These are phyloP conservation scores for Xerocomellus amylosporus DNA, from an alignment of 768 basidiomycete genomes.

Conservation along the genomic window DNA sequence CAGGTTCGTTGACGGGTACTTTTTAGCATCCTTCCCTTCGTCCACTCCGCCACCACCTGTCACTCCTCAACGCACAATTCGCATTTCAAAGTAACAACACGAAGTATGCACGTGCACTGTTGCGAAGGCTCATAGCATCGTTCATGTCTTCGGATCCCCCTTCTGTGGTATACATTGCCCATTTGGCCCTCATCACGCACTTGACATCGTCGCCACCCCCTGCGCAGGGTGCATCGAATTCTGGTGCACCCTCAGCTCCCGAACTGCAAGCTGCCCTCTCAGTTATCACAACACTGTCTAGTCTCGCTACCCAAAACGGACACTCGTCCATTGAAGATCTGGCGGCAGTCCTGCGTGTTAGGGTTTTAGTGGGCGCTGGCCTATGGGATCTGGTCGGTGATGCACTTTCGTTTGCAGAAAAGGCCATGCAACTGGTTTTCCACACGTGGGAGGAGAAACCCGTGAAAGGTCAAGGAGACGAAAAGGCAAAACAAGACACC, in stretches of 20 bases:
- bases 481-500: constrained; percentile 12
- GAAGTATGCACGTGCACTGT: constrained; percentile 58
- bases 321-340: constrained; percentile 50
- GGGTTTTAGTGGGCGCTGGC: constrained; percentile 51
- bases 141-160: constrained; percentile 47
- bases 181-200: constrained; percentile 53
- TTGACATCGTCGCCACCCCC: constrained; percentile 29
- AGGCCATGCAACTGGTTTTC: constrained; percentile 42
- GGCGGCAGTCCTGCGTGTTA: constrained; percentile 53
- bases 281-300: constrained; percentile 35
- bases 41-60: constrained; percentile 56
- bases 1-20: constrained; percentile 1
- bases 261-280: constrained; percentile 33
- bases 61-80: constrained; percentile 60
- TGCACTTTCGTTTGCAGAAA: constrained; percentile 50
- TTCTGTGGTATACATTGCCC: constrained; percentile 50
- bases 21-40: constrained; percentile 63
- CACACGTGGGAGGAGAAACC: constrained; percentile 8
- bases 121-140: constrained; percentile 54
- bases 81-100: constrained; percentile 43
- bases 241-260: constrained; percentile 1
- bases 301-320: constrained; percentile 27
- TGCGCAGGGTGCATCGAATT: not conserved
- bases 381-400: constrained; percentile 52
- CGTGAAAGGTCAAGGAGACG: not conserved